Percentiles rank a stretch among this genome's conserved stretches.
Evolutionary conservation across 148 eudicot species (phyloP).

Genomic region (Camellia japonica): DNA sequence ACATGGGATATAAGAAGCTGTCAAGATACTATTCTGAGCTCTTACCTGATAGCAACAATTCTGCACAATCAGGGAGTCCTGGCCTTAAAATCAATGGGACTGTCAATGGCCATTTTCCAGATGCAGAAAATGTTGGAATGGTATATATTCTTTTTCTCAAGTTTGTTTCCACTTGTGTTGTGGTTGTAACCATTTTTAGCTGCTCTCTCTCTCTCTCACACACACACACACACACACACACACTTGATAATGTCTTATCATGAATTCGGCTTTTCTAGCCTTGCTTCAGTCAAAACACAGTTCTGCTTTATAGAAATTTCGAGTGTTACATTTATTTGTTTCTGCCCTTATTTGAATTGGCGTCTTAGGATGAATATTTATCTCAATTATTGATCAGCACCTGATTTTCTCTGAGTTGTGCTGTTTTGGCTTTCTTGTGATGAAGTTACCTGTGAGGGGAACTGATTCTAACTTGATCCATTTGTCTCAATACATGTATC

Average conservation of each 20-base stretch:
- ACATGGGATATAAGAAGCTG: constrained; percentile 71
- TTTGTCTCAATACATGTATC: background rate
- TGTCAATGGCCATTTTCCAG: constrained; percentile 42
- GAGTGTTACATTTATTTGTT: too few species aligned
- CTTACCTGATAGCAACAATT: constrained; percentile 50
- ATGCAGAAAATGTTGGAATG: constrained; percentile 71
- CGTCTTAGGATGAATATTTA: background rate
- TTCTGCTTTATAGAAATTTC: background rate
- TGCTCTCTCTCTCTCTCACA: background rate
- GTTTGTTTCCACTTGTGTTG: background rate
- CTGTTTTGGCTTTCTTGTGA: background rate
- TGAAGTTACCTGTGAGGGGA: background rate
- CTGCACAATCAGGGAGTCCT: constrained; percentile 33
- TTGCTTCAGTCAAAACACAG: background rate
- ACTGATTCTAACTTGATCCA: background rate
- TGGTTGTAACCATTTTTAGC: background rate
- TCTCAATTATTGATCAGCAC: background rate
- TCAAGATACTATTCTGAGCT: constrained; percentile 77
- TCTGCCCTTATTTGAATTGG: background rate
- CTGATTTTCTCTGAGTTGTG: background rate
- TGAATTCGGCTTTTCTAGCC: background rate
- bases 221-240: too few species aligned
- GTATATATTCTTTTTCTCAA: constrained; percentile 31
- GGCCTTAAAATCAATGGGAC: constrained; percentile 50
- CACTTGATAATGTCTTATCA: background rate